Conservation (phyloP, 177 flowering plant genomes). For the Vitis hybrid region DNA sequence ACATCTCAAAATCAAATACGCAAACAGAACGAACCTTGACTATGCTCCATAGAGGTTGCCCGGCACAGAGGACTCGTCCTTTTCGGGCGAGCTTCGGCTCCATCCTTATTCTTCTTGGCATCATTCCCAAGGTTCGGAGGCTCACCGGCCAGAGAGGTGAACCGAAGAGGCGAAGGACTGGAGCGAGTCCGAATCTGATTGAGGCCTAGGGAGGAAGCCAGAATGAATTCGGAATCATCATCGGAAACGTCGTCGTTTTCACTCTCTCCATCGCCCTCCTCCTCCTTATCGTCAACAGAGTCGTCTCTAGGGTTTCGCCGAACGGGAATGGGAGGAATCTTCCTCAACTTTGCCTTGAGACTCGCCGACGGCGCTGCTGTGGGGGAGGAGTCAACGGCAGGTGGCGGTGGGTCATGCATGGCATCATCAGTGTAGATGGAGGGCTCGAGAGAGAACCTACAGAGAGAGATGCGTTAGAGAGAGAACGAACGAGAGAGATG, state of each 20-base stretch:
- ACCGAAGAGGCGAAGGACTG: slow-evolving; percentile 40
- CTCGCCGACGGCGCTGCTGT: slow-evolving; percentile 7
- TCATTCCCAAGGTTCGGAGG: slow-evolving; percentile 15
- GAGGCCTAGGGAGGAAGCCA: slow-evolving; percentile 53
- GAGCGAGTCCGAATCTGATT: slow-evolving; percentile 67
- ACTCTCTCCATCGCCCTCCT: not conserved
- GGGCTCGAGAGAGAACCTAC: slow-evolving; percentile 1
- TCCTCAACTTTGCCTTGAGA: slow-evolving; percentile 43
- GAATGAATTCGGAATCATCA: slow-evolving; percentile 12
- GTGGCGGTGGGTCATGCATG: slow-evolving; percentile 1
- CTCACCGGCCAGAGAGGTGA: slow-evolving; percentile 23
- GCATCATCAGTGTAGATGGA: slow-evolving; percentile 9
- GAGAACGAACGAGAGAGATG: slow-evolving; percentile 13
- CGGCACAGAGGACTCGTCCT: slow-evolving; percentile 9
- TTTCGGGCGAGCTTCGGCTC: slow-evolving; percentile 17
- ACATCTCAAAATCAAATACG: not conserved
- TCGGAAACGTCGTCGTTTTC: not conserved
- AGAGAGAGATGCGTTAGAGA: slow-evolving; percentile 15
- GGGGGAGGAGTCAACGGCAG: not conserved
- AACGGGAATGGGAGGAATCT: slow-evolving; percentile 62
- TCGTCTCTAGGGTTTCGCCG: slow-evolving; percentile 19
- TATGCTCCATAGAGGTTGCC: slow-evolving; percentile 21
- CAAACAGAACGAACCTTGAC: slow-evolving; percentile 8
- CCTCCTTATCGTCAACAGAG: slow-evolving; percentile 6
- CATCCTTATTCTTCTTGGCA: slow-evolving; percentile 17